Evolutionary conservation across 495 filamentous ascomycete genomes (phyloP), one percentile per base, ranked within the genome.

Genomic region (Parachaetomium inaequale): DNA sequence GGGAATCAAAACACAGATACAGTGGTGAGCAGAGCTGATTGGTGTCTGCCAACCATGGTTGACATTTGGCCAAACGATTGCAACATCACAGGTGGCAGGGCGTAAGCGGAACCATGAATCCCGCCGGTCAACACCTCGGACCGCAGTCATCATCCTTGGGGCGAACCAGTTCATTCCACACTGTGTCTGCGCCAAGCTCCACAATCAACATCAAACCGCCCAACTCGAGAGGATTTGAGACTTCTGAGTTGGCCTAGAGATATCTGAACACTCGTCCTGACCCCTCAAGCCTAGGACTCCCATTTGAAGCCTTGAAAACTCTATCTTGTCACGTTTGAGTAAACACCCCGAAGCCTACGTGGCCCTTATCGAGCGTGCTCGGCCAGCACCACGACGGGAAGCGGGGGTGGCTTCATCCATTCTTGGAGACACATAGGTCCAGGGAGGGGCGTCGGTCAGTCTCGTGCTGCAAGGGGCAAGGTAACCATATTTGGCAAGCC

Each of bases 41-140:
- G 42, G 42, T 23, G 42, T 19, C 17, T 46, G 3, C 3, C n/a
- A 5, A 6, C n/a, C n/a, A 7, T 10, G 1, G n/a, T 46, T 46
- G 42, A 5, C 42, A 46, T 46, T n/a, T n/a, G 10, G 4, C 0
- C 0, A 21, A 32, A 53, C 2, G 19, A 19, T 53, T 31, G 50
- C 29, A 52, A 52, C 28, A 52, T 31, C 50, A 26, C 14, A 19
- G 21, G 25, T 12, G 7, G 26, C 25, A 29, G 11, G 12, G 2
- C 28, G 29, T 52, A 31, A 52, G 50, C 50, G 28, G 50, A n/a
- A 11, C 17, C 29, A 28, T 52, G 50, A 52, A 52, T 52, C 25
- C 14, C 11, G 50, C 50, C 50, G 50, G 10, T 12, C 29, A 50
- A 29, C 11, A 21, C 23, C 4, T 10, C 10, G 19, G n/a, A 46